Percentiles rank a stretch among this genome's conserved stretches.
These are phyloP conservation scores for Fennellomyces sp. DNA, from an alignment of 371 early-diverging fungal genomes.

Conservation along the genomic window DNA sequence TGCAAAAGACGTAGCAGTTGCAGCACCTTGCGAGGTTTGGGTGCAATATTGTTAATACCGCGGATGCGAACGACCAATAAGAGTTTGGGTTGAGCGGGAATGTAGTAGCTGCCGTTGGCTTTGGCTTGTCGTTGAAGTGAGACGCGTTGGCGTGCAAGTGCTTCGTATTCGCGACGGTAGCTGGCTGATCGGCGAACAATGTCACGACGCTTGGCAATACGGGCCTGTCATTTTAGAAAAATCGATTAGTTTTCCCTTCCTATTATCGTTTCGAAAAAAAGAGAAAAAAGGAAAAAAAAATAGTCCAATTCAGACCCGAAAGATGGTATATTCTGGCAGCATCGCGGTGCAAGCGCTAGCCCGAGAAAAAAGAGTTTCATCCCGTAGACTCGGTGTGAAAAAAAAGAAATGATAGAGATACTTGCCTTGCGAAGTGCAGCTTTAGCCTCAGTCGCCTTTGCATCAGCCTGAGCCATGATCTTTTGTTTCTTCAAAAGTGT, in stretches of 20 bases:
- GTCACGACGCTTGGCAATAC: slow-evolving; percentile 84
- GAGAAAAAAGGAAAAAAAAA: background rate
- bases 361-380: slow-evolving; percentile 55
- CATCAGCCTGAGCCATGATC: slow-evolving; percentile 77
- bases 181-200: slow-evolving; percentile 98
- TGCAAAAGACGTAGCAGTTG: slow-evolving; percentile 98
- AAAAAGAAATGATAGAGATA: slow-evolving; percentile 10
- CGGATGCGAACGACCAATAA: slow-evolving; percentile 97
- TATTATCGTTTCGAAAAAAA: background rate
- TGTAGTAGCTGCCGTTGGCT: slow-evolving; percentile 90
- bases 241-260: background rate
- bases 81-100: slow-evolving; percentile 96
- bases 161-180: slow-evolving; percentile 94
- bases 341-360: slow-evolving; percentile 60
- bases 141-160: slow-evolving; percentile 85
- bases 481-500: slow-evolving; percentile 94
- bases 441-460: slow-evolving; percentile 59
- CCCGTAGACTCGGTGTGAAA: slow-evolving; percentile 44
- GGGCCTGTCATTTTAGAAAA: slow-evolving; percentile 70
- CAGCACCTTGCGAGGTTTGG: slow-evolving; percentile 99
- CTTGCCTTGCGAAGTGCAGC: slow-evolving; percentile 33
- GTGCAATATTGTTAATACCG: slow-evolving; percentile 98
- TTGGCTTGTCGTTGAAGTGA: slow-evolving; percentile 92
- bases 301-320: slow-evolving; percentile 77
- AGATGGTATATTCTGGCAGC: slow-evolving; percentile 80